phyloP scores from a whole-genome alignment of 2,329 filamentous ascomycete species.

The Colletotrichum spaethianum region DNA sequence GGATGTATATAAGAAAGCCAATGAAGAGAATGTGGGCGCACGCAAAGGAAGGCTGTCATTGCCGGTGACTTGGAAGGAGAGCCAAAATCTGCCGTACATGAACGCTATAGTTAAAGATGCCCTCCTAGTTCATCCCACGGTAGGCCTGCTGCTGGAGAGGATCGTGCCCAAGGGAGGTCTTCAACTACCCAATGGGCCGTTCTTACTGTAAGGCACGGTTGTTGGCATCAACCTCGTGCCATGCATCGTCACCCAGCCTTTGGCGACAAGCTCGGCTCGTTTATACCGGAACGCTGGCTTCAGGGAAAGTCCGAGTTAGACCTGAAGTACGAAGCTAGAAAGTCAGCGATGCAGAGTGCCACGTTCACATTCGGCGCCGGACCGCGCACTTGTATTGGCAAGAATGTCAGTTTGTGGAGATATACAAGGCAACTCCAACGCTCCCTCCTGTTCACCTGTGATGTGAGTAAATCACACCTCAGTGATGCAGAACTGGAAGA shows the following conservation, averaged over 20 bases:
- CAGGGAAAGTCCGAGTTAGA: background rate
- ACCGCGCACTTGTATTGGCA: conserved; percentile 17
- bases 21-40: conserved; percentile 7
- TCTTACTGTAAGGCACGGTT: conserved; percentile 14
- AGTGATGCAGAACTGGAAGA: background rate
- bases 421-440: conserved; percentile 8
- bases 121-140: too few relatives aligned
- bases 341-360: conserved; percentile 42
- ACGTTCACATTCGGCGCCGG: conserved; percentile 45
- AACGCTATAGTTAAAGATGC: conserved; percentile 15
- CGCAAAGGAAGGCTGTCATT: background rate
- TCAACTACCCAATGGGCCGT: too few relatives aligned
- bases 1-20: conserved; percentile 44
- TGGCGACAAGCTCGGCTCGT: background rate
- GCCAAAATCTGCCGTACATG: conserved; percentile 12
- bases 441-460: background rate
- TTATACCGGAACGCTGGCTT: conserved; percentile 20
- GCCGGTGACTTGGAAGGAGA: conserved; percentile 19
- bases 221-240: conserved; percentile 21
- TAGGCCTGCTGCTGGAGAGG: too few relatives aligned
- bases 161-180: too few relatives aligned
- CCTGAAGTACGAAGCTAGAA: conserved; percentile 28
- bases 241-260: conserved; percentile 18
- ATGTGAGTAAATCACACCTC: background rate
- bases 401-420: conserved; percentile 18